Evolutionary conservation across 768 basidiomycete species (phyloP).

Genomic region (Leccinum incarnatum): DNA sequence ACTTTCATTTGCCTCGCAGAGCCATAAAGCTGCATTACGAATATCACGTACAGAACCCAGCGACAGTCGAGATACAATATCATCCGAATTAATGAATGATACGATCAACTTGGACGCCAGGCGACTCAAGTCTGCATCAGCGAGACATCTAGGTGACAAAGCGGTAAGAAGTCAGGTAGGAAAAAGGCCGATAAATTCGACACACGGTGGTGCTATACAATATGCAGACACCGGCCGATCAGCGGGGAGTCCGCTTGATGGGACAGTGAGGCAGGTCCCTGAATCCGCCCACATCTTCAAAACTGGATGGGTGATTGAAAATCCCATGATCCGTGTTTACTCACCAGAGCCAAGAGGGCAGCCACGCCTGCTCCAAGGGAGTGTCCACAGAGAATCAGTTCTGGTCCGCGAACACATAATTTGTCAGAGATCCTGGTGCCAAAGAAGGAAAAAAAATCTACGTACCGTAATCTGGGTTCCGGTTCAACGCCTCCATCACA

Average conservation of each 20-base stretch:
- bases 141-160: constrained; percentile 47
- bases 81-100: constrained; percentile 81
- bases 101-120: constrained; percentile 63
- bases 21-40: constrained; percentile 69
- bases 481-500: constrained; percentile 63
- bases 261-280: constrained; percentile 63
- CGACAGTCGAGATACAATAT: constrained; percentile 75
- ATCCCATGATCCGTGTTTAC: constrained; percentile 18
- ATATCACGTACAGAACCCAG: constrained; percentile 77
- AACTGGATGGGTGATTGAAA: background rate
- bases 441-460: constrained; percentile 8
- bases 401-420: constrained; percentile 31
- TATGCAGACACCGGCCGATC: constrained; percentile 69
- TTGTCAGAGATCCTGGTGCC: background rate
- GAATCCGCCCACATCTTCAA: constrained; percentile 84
- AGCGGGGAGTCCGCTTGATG: constrained; percentile 67
- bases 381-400: constrained; percentile 78
- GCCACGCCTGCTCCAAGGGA: constrained; percentile 84
- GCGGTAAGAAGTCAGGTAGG: background rate
- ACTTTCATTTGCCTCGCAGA: constrained; percentile 66
- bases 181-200: constrained; percentile 7
- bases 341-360: constrained; percentile 66
- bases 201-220: constrained; percentile 78
- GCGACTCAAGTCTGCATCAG: constrained; percentile 56
- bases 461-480: constrained; percentile 73